phyloP scores from a whole-genome alignment of 1,284 basidiomycete species.

The Ceratobasidium sp. region DNA sequence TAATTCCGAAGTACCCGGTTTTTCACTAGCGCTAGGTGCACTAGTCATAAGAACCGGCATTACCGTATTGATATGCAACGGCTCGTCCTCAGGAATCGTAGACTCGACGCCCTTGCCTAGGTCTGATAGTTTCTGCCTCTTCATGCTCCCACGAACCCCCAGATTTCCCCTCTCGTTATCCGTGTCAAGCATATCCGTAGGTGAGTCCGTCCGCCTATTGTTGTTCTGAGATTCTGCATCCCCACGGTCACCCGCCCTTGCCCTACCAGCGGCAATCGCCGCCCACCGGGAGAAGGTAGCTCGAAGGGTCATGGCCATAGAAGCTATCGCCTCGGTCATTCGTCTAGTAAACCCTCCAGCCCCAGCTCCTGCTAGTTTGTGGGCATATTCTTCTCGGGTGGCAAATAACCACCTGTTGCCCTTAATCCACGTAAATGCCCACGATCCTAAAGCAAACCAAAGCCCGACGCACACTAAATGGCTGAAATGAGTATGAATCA shows the following conservation, averaged over 20 bases:
- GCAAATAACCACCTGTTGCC: constrained; percentile 46
- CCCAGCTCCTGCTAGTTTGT: constrained; percentile 10
- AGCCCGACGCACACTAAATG: constrained; percentile 43
- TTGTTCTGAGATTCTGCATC: constrained; percentile 33
- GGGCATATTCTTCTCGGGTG: constrained; percentile 28
- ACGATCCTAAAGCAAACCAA: constrained; percentile 49
- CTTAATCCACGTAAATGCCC: constrained; percentile 45
- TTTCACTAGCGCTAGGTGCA: constrained; percentile 25
- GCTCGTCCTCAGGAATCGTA: constrained; percentile 27
- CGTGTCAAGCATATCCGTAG: constrained; percentile 18
- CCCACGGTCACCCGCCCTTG: constrained; percentile 6
- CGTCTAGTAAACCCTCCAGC: constrained; percentile 25
- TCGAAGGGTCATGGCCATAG: background rate
- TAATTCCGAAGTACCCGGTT: background rate
- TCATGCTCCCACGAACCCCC: background rate
- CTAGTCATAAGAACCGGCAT: constrained; percentile 1
- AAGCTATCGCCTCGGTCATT: constrained; percentile 16
- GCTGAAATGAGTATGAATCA: background rate
- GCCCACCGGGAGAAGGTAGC: background rate
- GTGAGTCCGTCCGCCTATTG: constrained; percentile 33
- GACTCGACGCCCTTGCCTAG: constrained; percentile 6
- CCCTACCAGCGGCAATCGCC: constrained; percentile 2
- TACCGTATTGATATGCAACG: constrained; percentile 16
- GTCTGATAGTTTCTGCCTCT: constrained; percentile 39
- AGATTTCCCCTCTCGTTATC: constrained; percentile 32